Evolutionary conservation across 2,329 filamentous ascomycete species (phyloP).

Genomic region (Trichothecium roseum): DNA sequence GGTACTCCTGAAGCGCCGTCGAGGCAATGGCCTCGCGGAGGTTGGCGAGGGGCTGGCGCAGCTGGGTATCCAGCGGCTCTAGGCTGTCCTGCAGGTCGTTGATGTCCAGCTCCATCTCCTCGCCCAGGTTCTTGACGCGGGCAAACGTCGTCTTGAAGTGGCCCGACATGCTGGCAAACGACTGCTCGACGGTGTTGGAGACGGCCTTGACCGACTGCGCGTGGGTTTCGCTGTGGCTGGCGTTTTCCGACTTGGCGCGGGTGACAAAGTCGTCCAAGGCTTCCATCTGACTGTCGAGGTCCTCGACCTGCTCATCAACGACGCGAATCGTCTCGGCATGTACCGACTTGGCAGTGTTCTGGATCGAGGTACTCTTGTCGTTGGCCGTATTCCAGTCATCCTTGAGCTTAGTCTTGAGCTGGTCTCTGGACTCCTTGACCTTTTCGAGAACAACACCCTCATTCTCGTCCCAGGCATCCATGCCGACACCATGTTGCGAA

Average conservation of each 20-base stretch:
- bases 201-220: conserved; percentile 54
- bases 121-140: conserved; percentile 57
- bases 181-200: conserved; percentile 58
- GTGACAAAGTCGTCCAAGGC: conserved; percentile 85
- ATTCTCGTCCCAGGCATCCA: conserved; percentile 64
- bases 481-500: conserved; percentile 55
- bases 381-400: conserved; percentile 77
- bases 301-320: conserved; percentile 78
- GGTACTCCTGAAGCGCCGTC: conserved; percentile 66
- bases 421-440: conserved; percentile 63
- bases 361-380: conserved; percentile 72
- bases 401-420: conserved; percentile 71
- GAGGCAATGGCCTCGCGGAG: conserved; percentile 59
- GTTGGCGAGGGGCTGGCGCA: conserved; percentile 60
- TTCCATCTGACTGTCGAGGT: conserved; percentile 80
- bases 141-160: conserved; percentile 61
- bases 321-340: conserved; percentile 85
- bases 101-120: conserved; percentile 54
- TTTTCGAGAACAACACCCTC: conserved; percentile 61
- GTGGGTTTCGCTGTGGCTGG: conserved; percentile 63
- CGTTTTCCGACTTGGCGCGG: conserved; percentile 71
- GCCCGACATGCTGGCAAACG: conserved; percentile 59
- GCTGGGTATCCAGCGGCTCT: conserved; percentile 44
- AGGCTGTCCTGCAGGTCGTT: conserved; percentile 48
- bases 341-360: conserved; percentile 72